Conservation (phyloP, 2,329 filamentous ascomycete species). For the Colletotrichum endophyticum region DNA sequence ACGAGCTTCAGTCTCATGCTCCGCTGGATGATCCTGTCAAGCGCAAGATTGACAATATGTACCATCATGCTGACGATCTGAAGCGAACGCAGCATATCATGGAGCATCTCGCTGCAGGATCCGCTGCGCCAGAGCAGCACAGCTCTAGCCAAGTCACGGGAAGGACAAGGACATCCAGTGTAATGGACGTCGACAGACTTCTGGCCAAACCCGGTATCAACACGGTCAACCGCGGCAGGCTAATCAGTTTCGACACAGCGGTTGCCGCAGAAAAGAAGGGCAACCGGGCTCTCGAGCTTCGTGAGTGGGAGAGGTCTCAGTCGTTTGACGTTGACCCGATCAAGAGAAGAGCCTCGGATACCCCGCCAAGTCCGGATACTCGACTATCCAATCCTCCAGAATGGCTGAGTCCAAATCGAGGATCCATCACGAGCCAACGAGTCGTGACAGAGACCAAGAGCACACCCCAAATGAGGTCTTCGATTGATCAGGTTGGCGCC, state of each 20-base stretch:
- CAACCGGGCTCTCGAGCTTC: background rate
- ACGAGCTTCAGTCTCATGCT: background rate
- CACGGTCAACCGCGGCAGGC: background rate
- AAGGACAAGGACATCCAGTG: too few relatives aligned
- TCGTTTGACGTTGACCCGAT: constrained; percentile 6
- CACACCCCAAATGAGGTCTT: background rate
- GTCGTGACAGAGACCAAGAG: background rate
- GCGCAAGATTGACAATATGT: constrained; percentile 32
- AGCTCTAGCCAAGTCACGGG: background rate
- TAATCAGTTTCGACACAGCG: background rate
- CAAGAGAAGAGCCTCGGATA: background rate
- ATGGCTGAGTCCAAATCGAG: background rate
- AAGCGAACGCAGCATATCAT: constrained; percentile 37
- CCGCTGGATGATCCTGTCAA: constrained; percentile 16
- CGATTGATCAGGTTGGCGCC: background rate
- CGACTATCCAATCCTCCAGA: background rate
- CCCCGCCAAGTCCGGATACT: background rate
- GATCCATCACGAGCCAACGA: background rate
- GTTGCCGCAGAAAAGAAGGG: background rate
- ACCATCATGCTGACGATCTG: constrained; percentile 37
- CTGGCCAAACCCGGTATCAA: background rate
- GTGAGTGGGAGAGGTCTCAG: background rate
- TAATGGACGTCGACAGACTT: background rate
- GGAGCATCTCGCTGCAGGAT: constrained; percentile 34
- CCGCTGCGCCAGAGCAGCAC: background rate